Conservation (phyloP, 345 rosid species). For the Chamaenerion angustifolium region DNA sequence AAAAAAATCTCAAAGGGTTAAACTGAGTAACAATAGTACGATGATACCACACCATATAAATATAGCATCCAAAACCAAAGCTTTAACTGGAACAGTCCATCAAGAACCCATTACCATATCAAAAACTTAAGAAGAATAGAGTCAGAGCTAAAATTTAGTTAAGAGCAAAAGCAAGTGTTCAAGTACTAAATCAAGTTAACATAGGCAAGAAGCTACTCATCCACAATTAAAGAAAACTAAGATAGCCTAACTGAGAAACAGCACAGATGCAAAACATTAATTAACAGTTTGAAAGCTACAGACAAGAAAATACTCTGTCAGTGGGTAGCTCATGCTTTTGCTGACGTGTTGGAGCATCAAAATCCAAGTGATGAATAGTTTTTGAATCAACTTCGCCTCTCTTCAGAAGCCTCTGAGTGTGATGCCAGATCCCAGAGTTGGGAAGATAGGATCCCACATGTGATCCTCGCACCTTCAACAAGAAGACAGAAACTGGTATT, state of each 20-base stretch:
- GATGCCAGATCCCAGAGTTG: slow-evolving; percentile 91
- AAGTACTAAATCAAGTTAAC: too few relatives aligned
- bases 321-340: slow-evolving; percentile 67
- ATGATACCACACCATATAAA: too few relatives aligned
- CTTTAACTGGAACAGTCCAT: too few relatives aligned
- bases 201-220: too few relatives aligned
- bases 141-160: too few relatives aligned
- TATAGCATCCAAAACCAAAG: too few relatives aligned
- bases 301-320: slow-evolving; percentile 47
- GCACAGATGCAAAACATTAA: not conserved
- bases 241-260: not conserved
- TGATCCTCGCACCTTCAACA: slow-evolving; percentile 71
- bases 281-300: not conserved
- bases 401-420: slow-evolving; percentile 73
- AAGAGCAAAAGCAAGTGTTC: too few relatives aligned
- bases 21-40: too few relatives aligned
- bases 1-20: too few relatives aligned
- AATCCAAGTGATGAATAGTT: slow-evolving; percentile 83
- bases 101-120: too few relatives aligned
- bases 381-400: slow-evolving; percentile 40
- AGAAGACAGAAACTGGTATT: not conserved
- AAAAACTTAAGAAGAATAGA: too few relatives aligned
- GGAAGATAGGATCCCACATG: slow-evolving; percentile 94
- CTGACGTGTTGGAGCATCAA: slow-evolving; percentile 98
- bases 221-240: too few relatives aligned